Evolutionary conservation across 768 basidiomycete genomes (phyloP).

Genomic region (Butyriboletus loyo): DNA sequence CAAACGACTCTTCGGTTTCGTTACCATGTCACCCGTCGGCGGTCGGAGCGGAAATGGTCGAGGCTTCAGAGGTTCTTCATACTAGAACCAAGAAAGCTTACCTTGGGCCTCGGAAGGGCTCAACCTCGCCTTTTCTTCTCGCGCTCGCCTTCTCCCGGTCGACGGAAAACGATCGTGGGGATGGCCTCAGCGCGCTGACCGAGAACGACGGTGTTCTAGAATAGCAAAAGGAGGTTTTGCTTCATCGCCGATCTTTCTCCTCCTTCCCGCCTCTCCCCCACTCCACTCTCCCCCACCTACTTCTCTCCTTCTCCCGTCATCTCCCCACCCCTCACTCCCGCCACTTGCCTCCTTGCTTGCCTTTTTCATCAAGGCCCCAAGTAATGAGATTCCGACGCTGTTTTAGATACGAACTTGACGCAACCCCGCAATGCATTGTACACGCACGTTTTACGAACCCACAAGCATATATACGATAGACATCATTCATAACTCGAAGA

Average conservation of each 20-base stretch:
- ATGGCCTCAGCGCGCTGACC: neutral
- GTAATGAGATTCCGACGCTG: neutral
- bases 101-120: neutral
- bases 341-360: conserved; percentile 7
- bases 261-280: conserved; percentile 8
- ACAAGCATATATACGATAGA: conserved; percentile 25
- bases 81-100: conserved; percentile 11
- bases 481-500: conserved; percentile 12
- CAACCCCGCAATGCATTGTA: conserved; percentile 28
- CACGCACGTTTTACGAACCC: conserved; percentile 21
- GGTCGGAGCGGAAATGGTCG: conserved; percentile 25
- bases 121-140: neutral
- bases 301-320: conserved; percentile 11
- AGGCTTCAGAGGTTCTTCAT: conserved; percentile 23
- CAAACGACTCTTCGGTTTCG: conserved; percentile 30
- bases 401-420: conserved; percentile 24
- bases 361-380: conserved; percentile 3
- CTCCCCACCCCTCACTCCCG: neutral
- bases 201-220: conserved; percentile 5
- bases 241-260: conserved; percentile 10
- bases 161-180: neutral
- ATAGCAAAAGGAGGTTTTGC: neutral
- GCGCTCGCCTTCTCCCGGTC: neutral
- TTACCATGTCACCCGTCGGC: conserved; percentile 21
- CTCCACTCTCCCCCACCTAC: neutral